Evolutionary conservation across 2,329 filamentous ascomycete species (phyloP), one percentile per base, ranked within the genome.

Genomic region (Fragosphaeria purpurea): DNA sequence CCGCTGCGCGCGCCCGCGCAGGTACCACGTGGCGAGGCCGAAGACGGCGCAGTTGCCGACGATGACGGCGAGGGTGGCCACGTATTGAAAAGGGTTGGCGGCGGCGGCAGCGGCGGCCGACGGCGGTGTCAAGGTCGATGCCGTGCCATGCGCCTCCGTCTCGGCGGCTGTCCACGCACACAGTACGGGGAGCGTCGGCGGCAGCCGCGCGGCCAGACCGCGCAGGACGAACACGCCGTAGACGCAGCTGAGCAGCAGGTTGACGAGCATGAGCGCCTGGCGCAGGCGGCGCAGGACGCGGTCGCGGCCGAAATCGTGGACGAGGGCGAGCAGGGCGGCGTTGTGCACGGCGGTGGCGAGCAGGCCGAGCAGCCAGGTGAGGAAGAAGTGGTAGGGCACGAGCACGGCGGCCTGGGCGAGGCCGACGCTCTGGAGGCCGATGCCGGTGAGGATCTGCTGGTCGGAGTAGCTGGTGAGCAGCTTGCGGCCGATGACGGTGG

Each of bases 331-430:
- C 12, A 85, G 67, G 0, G 80, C 79, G 5, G 78, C 72, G 52
- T 83, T 80, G 62, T 85, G 82, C 3, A 82, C 83, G 1, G 79
- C 77, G 55, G 79, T 83, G 12, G 79, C 79, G 7, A 85, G 69
- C 10, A 83, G 65, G 0, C 78, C 79, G 2, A 85, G 67, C 68
- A 84, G 81, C 82, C 81, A 85, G 56, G 85, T 76, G 50, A 85
- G 73, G 67, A 85, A 85, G 67, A 85, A 84, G 64, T 86, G 82
- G 61, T 86, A 86, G 0, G 80, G 74, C 0, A 82, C 72, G 61
- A 85, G 74, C 5, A 69, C 68, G 44, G 72, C 65, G 60, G 77
- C 74, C 59, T 80, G 79, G 5, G 76, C 76, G 1, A 86, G 72
- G 0, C 77, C 82, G 31, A 85, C 71, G 51, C 70, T 71, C 61